Percentiles rank a stretch among this genome's conserved stretches.
phyloP scores from a whole-genome alignment of 345 rosid genomes.

The Citrus glauca region DNA sequence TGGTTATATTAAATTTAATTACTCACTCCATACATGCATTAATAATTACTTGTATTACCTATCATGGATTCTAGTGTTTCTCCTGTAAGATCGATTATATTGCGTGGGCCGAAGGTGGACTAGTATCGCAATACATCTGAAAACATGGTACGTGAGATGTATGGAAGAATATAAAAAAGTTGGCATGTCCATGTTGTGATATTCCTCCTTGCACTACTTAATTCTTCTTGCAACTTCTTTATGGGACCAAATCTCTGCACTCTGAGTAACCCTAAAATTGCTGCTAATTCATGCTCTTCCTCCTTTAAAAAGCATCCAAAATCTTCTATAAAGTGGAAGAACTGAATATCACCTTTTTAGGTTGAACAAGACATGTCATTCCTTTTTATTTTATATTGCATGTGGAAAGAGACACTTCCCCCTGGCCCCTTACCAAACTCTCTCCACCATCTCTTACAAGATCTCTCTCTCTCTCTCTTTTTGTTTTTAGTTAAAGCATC shows the following conservation, averaged over 20 bases:
- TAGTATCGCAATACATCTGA: not conserved
- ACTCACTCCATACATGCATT: accelerated
- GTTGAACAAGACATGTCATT: constrained; percentile 42
- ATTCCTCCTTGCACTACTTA: constrained; percentile 47
- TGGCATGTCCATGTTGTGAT: constrained; percentile 39
- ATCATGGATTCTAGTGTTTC: too few relatives aligned
- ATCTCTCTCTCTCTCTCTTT: not conserved
- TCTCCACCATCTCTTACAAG: not conserved
- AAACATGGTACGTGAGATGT: not conserved
- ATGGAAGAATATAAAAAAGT: constrained; percentile 39
- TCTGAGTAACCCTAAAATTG: constrained; percentile 16
- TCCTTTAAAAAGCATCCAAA: constrained; percentile 35
- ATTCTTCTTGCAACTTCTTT: constrained; percentile 52
- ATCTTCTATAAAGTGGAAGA: constrained; percentile 45
- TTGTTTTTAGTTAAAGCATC: not conserved
- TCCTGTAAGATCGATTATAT: too few relatives aligned
- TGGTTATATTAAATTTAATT: too few relatives aligned
- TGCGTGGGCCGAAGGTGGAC: not conserved
- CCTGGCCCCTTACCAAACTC: not conserved
- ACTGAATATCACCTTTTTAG: constrained; percentile 51
- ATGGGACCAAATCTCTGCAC: constrained; percentile 46
- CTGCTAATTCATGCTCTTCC: not conserved
- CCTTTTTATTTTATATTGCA: constrained; percentile 26
- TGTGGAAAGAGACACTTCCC: constrained; percentile 37
- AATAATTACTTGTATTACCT: too few relatives aligned